Percentiles rank a stretch among this genome's conserved stretches.
These are phyloP conservation scores for Dissoconium aciculare DNA, from an alignment of 2,329 filamentous ascomycete genomes.

Conservation along the genomic window DNA sequence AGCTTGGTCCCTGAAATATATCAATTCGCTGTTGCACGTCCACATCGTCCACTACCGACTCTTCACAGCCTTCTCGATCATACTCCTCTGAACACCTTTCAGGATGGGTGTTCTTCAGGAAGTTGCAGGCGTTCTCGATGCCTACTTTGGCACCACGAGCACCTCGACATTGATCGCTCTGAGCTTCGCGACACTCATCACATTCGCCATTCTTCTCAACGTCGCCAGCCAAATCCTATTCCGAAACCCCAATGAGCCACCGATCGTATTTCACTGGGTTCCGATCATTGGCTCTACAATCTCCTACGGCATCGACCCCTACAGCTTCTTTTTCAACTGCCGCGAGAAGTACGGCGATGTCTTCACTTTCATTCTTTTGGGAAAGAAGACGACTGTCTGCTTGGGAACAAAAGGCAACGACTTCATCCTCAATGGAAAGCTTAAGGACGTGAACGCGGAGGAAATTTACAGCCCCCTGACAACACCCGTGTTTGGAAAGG, in stretches of 20 bases:
- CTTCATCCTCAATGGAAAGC: constrained; percentile 81
- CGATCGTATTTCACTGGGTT: constrained; percentile 49
- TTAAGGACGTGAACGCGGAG: constrained; percentile 78
- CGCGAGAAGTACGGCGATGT: constrained; percentile 76
- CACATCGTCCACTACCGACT: no score
- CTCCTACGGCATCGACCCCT: constrained; percentile 88
- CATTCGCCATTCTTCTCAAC: constrained; percentile 55
- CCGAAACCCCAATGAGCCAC: constrained; percentile 50
- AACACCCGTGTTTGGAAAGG: constrained; percentile 59
- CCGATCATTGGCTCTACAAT: constrained; percentile 77
- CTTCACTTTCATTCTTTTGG: constrained; percentile 77
- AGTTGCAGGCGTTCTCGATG: constrained; percentile 9
- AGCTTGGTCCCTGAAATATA: no score
- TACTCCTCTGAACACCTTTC: no score
- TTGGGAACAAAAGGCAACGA: constrained; percentile 73
- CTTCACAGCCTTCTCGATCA: no score
- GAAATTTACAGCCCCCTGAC: constrained; percentile 72
- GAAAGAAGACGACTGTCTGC: constrained; percentile 78
- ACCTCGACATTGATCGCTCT: constrained; percentile 32
- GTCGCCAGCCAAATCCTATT: constrained; percentile 59
- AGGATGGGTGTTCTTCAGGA: constrained; percentile 21
- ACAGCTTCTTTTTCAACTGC: constrained; percentile 62
- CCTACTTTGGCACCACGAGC: constrained; percentile 10
- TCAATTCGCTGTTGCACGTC: no score
- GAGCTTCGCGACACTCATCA: constrained; percentile 34